These are phyloP conservation scores for Globisporangium echinulatum DNA, from an alignment of 352 stramenopile species.

Conservation along the genomic window DNA sequence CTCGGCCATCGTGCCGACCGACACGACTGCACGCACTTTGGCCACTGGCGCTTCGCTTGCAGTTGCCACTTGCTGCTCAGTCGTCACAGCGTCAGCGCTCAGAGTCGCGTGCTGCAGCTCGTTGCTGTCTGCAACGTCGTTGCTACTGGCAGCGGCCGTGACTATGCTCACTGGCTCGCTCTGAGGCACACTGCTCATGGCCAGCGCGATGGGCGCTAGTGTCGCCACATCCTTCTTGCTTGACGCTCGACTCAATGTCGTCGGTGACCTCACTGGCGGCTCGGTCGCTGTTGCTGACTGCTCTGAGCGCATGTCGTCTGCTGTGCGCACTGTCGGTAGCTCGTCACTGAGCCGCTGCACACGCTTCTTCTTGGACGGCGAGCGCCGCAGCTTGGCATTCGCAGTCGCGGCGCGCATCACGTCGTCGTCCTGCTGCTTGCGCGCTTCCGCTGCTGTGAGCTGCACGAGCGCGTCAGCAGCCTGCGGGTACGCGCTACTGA, in stretches of 20 bases:
- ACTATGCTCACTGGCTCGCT: too few species aligned
- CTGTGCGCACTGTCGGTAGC: too few species aligned
- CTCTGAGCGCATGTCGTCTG: too few species aligned
- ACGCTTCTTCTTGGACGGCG: slow-evolving; percentile 19
- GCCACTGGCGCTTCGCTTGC: neutral
- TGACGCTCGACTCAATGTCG: neutral
- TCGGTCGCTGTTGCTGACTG: too few species aligned
- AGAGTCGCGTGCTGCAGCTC: too few species aligned
- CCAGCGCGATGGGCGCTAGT: too few species aligned
- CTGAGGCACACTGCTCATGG: too few species aligned
- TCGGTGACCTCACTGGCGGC: neutral
- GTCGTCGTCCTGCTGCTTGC: slow-evolving; percentile 19
- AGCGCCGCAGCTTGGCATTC: slow-evolving; percentile 22
- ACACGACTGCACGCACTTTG: neutral
- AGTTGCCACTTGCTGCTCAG: too few species aligned
- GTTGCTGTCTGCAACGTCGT: too few species aligned
- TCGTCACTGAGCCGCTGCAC: slow-evolving; percentile 1
- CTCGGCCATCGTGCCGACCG: slow-evolving; percentile 1
- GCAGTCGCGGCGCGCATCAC: slow-evolving; percentile 20
- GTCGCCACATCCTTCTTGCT: too few species aligned
- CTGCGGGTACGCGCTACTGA: slow-evolving; percentile 44
- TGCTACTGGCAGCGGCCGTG: too few species aligned
- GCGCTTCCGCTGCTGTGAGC: slow-evolving; percentile 22
- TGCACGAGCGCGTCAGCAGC: slow-evolving; percentile 33
- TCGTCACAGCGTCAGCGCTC: too few species aligned